Conservation (phyloP, 805 yeast species). For the Candida schatavii region DNA sequence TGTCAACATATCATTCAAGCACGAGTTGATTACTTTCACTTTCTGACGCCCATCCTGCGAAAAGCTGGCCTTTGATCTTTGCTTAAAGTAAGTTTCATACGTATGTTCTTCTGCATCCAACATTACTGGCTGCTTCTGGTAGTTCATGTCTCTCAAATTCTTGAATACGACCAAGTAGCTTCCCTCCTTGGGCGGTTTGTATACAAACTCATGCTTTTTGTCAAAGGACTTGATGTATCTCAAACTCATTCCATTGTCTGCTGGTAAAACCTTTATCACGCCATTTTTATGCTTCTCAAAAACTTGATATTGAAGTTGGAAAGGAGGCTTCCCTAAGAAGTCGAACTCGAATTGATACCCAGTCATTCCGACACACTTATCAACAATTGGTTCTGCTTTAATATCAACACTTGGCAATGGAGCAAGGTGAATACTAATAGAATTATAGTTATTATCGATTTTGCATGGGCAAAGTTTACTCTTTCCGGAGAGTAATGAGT, state of each 20-base stretch:
- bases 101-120: slow-evolving; percentile 43
- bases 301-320: slow-evolving; percentile 59
- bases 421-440: slow-evolving; percentile 45
- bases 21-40: slow-evolving; percentile 23
- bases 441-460: slow-evolving; percentile 22
- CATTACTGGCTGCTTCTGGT: slow-evolving; percentile 45
- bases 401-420: slow-evolving; percentile 41
- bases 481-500: slow-evolving; percentile 49
- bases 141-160: slow-evolving; percentile 54
- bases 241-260: slow-evolving; percentile 26
- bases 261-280: slow-evolving; percentile 27
- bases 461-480: slow-evolving; percentile 69
- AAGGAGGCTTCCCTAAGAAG: slow-evolving; percentile 81
- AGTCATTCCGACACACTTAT: slow-evolving; percentile 88
- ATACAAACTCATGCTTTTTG: slow-evolving; percentile 42
- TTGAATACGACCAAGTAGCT: slow-evolving; percentile 71
- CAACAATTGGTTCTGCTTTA: slow-evolving; percentile 61
- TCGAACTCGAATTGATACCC: slow-evolving; percentile 72
- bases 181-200: slow-evolving; percentile 80
- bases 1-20: slow-evolving; percentile 25
- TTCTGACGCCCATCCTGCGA: slow-evolving; percentile 8
- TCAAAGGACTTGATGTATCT: slow-evolving; percentile 27
- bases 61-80: slow-evolving; percentile 56
- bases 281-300: slow-evolving; percentile 43
- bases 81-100: slow-evolving; percentile 68